Percentiles rank a stretch among this genome's conserved stretches.
phyloP scores from a whole-genome alignment of 805 yeast species.

The Crinitomyces ghanaensis region DNA sequence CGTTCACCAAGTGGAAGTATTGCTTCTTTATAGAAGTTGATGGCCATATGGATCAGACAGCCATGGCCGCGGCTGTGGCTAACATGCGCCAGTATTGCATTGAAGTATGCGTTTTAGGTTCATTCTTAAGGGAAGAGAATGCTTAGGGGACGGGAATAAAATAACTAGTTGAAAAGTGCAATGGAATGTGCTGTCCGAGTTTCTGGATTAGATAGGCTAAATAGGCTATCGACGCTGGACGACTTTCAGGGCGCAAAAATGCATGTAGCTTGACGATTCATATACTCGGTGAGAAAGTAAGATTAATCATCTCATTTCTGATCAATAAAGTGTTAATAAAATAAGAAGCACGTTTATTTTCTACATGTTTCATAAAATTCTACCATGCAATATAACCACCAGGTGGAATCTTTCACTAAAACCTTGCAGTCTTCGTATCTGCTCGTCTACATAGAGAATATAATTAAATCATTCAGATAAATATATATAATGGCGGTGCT shows the following conservation, averaged over 20 bases:
- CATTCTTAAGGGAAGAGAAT: conserved; percentile 36
- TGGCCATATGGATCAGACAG: conserved; percentile 22
- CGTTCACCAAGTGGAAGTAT: conserved; percentile 61
- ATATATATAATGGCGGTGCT: not conserved
- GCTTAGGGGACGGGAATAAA: conserved; percentile 1
- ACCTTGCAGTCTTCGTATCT: not conserved
- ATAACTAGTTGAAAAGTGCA: not conserved
- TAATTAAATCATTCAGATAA: conserved; percentile 1
- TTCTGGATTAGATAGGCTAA: no score
- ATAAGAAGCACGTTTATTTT: no score
- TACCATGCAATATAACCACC: no score
- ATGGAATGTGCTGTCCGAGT: no score
- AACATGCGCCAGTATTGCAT: conserved; percentile 36
- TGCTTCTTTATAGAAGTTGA: conserved; percentile 68
- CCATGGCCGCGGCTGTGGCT: conserved; percentile 25
- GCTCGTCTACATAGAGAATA: not conserved
- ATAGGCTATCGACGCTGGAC: no score
- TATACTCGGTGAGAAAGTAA: no score
- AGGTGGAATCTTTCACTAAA: not conserved
- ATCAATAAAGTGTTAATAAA: no score
- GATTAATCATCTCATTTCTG: no score
- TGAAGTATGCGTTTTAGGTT: conserved; percentile 49
- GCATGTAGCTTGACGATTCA: no score
- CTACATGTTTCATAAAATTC: no score
- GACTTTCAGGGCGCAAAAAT: no score